phyloP scores from a whole-genome alignment of 2,329 filamentous ascomycete species.

The Penicillium sp. region DNA sequence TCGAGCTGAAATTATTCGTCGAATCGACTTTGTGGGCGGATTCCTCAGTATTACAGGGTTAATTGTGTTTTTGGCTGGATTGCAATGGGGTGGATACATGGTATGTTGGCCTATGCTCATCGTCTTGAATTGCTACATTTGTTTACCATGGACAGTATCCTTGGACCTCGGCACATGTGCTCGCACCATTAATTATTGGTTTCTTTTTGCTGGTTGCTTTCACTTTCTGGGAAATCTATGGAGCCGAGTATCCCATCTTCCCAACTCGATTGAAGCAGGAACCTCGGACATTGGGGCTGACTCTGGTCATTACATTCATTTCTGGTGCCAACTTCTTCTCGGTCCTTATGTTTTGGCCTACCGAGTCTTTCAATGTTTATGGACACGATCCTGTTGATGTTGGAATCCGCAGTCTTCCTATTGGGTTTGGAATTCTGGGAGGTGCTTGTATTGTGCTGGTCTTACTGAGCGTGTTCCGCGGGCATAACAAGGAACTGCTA shows the following conservation, averaged over 20 bases:
- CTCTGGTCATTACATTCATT: conserved; percentile 54
- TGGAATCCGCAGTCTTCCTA: conserved; percentile 59
- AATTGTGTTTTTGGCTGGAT: conserved; percentile 45
- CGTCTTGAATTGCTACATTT: conserved; percentile 3
- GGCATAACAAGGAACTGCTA: conserved; percentile 56
- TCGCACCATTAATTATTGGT: conserved; percentile 44
- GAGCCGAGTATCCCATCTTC: conserved; percentile 44
- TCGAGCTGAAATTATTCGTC: conserved; percentile 38
- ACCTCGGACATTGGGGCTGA: conserved; percentile 48
- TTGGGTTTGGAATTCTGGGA: conserved; percentile 58
- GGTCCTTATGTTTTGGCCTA: conserved; percentile 56
- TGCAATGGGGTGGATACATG: conserved; percentile 50
- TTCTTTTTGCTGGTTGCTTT: conserved; percentile 41
- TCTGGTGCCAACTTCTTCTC: conserved; percentile 56
- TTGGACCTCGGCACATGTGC: conserved; percentile 43
- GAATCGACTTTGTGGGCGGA: conserved; percentile 49
- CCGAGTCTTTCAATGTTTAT: conserved; percentile 60
- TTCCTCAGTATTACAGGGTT: conserved; percentile 46
- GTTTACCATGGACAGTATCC: conserved; percentile 30
- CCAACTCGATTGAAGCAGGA: conserved; percentile 43
- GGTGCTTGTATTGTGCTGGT: conserved; percentile 56
- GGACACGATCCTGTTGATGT: conserved; percentile 58
- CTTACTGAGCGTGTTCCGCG: conserved; percentile 53
- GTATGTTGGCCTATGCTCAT: conserved; percentile 18
- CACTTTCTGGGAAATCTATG: conserved; percentile 44